Evolutionary conservation across 1,284 basidiomycete genomes (phyloP), one percentile per base, ranked within the genome.

Genomic region (Cyathus olla): DNA sequence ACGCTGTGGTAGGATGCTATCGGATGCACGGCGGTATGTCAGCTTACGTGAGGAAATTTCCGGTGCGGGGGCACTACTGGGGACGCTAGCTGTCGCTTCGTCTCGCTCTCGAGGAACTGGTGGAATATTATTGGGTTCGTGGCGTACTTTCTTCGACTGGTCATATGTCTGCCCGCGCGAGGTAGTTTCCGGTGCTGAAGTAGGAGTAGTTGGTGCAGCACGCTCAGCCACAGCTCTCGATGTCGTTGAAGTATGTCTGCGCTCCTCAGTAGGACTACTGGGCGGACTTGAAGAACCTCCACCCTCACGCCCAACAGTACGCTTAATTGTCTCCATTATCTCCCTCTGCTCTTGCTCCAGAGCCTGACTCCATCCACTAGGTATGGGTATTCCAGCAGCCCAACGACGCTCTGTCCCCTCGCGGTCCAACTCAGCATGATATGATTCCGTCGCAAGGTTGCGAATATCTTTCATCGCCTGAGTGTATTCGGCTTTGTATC

Each of bases 391-490:
- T 27, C 80, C 80, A 4, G 77, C 66, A 15, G 77, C 76, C 83
- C 81, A 83, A 2, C 76, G 70, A 21, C 82, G 80, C 60, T 79
- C 72, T 57, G 76, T 65, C 1, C 83, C 75, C 64, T 87, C 86
- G 3, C 75, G 74, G 44, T 78, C 77, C 35, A 87, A 65, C 22
- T 77, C 78, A 50, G 66, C 66, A 3, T 71, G 68, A 57, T 82
- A 85, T 61, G 82, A 75, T 35, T 83, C 83, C 53, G 72, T 68
- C 2, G 82, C 83, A 3, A 84, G 68, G 6, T 53, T 60, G 21
- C 76, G 74, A 57, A 86, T 80, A 29, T 62, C 76, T 24, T 65
- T 70, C 78, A 84, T 82, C 13, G 79, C 74, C 1, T 70, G 66
- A 13, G 77, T 65, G 66, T 83, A 84, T 26, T 83, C 80, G 2